Evolutionary conservation across 2,329 filamentous ascomycete genomes (phyloP), one percentile per base, ranked within the genome.

Genomic region (Neonectria faginata): DNA sequence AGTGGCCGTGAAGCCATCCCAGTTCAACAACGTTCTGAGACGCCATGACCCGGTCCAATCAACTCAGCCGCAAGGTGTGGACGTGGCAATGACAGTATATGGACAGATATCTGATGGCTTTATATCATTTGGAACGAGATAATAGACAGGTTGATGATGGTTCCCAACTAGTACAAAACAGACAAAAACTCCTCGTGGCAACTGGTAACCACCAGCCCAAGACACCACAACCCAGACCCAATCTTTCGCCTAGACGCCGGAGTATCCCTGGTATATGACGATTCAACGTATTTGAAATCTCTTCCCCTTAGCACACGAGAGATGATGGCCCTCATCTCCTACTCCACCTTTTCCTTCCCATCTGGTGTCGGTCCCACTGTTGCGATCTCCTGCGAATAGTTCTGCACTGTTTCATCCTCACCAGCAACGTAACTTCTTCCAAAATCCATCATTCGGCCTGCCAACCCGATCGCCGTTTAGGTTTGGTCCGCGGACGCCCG

Each of bases 371-470:
- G 11, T 14, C 31, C 20, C 42, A 12, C 41, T 53, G 44, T 54
- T 44, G 51, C 50, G 16, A 16, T 22, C 16, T 18, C 47, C 31
- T 20, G n/a, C 42, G 9, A 11, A 12, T 10, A 20, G 18, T 12
- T 22, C 20, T 14, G 18, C 25, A 20, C 5, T 18, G 18, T 20
- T 36, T 44, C 36, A 11, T 29, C 51, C 22, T 79, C 70, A 88
- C 86, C 86, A 88, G 68, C 81, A 90, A 74, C 85, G 78, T 70
- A 88, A 73, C 71, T 79, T 85, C 77, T 79, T 85, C 86, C 85
- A 88, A 74, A 88, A 88, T 10, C 82, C 81, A 1, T 78, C 78
- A 1, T 79, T 77, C 2, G 78, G 79, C 33, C 79, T 77, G 1
- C 82, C 83, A 11, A 84, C 69, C 33, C 79, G 79, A 22, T 83